phyloP scores from a whole-genome alignment of 345 rosid genomes.

The Boechera divaricarpa region DNA sequence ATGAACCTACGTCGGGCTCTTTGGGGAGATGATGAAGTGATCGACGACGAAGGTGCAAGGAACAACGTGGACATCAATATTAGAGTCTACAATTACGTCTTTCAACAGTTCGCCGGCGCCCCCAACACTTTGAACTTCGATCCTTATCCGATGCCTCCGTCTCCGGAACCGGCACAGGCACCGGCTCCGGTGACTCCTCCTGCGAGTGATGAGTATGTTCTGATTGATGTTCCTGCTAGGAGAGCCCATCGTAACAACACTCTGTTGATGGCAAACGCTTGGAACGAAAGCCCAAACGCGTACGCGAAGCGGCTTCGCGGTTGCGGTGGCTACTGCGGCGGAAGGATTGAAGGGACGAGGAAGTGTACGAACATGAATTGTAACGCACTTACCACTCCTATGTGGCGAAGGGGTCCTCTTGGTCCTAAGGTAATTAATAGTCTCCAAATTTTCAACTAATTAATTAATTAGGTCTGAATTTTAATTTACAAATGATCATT shows the following conservation, averaged over 20 bases:
- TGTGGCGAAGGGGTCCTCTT: constrained; percentile 51
- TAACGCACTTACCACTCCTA: constrained; percentile 34
- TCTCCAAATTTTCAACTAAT: background rate
- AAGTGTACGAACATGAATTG: constrained; percentile 40
- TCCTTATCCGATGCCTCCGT: constrained; percentile 21
- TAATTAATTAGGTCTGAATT: constrained; percentile 11
- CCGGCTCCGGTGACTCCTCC: constrained; percentile 3
- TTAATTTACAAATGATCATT: background rate
- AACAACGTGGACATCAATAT: constrained; percentile 24
- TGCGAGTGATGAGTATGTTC: constrained; percentile 25
- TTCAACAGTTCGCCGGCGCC: constrained; percentile 29
- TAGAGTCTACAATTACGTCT: constrained; percentile 27
- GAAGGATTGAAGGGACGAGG: background rate
- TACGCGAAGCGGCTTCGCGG: background rate
- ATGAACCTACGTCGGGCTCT: background rate
- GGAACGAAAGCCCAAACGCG: background rate
- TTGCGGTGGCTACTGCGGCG: background rate
- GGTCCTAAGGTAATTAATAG: constrained; percentile 43
- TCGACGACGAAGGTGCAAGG: background rate
- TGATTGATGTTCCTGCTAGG: constrained; percentile 38
- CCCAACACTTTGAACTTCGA: constrained; percentile 23
- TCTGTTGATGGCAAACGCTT: background rate
- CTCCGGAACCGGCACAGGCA: background rate
- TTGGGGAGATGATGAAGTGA: background rate
- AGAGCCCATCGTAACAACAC: constrained; percentile 22